A percentile compares a stretch with the other conserved stretches of the same genome.
Evolutionary conservation across 2,329 filamentous ascomycete species (phyloP).

Genomic region (Daldinia sp.): DNA sequence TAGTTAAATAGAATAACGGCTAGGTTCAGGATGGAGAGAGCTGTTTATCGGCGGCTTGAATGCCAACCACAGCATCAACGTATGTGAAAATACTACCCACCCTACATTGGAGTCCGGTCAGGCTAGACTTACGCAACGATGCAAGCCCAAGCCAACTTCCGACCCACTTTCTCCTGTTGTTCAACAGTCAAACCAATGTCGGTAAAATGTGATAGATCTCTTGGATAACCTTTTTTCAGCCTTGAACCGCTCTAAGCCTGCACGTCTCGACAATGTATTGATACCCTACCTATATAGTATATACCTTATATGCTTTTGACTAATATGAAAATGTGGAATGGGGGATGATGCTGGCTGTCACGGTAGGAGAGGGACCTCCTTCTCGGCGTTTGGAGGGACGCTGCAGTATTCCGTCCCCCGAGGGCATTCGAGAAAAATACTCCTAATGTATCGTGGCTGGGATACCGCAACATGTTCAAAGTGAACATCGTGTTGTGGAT

Average conservation of each 20-base stretch:
- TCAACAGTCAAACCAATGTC: conserved; percentile 14
- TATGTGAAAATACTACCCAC: conserved; percentile 29
- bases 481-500: conserved; percentile 9
- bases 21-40: background rate
- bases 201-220: conserved; percentile 27
- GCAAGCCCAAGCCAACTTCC: conserved; percentile 19
- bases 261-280: conserved; percentile 3
- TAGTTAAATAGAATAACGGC: background rate
- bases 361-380: conserved; percentile 2
- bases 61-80: conserved; percentile 10
- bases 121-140: conserved; percentile 30
- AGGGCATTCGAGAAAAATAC: background rate
- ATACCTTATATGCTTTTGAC: too few species aligned
- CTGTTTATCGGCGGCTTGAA: conserved; percentile 24
- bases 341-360: background rate
- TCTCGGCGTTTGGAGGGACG: background rate
- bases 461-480: conserved; percentile 7
- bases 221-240: conserved; percentile 16
- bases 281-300: background rate
- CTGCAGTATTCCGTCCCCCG: background rate
- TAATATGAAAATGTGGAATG: background rate
- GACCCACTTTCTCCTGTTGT: conserved; percentile 25
- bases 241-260: conserved; percentile 8
- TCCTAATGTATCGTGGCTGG: conserved; percentile 27
- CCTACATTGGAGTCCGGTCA: conserved; percentile 20